Conservation (phyloP, 1,284 basidiomycete genomes). For the Fistulinella cinereoalba region DNA sequence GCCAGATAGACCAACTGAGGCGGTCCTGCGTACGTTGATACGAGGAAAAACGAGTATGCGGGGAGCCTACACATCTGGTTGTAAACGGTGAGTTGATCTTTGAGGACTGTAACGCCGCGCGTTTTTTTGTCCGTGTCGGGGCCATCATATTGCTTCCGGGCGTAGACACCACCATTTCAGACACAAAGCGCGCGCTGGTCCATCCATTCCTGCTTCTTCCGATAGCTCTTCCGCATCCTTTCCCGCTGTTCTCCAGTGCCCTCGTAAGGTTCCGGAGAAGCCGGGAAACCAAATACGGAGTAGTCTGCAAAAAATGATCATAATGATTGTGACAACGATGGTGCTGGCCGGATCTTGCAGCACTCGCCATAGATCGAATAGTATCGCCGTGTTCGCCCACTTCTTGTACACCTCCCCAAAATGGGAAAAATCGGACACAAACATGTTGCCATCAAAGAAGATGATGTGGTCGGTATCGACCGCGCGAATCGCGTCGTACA, state of each 20-base stretch:
- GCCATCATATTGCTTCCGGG: conserved; percentile 55
- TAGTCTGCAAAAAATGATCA: conserved; percentile 21
- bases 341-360: no score
- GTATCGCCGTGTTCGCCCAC: conserved; percentile 65
- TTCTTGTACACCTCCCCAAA: conserved; percentile 57
- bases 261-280: conserved; percentile 55
- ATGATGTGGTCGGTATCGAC: conserved; percentile 66
- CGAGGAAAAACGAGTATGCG: neutral
- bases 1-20: conserved; percentile 80
- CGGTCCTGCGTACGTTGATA: conserved; percentile 46
- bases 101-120: conserved; percentile 66
- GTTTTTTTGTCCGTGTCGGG: conserved; percentile 58
- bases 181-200: conserved; percentile 61
- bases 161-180: conserved; percentile 77
- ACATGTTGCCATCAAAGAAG: conserved; percentile 73
- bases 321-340: no score
- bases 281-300: conserved; percentile 66
- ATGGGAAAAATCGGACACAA: conserved; percentile 68
- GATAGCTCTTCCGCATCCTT: conserved; percentile 52
- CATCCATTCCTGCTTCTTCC: conserved; percentile 70
- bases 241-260: conserved; percentile 52
- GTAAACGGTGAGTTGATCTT: conserved; percentile 74
- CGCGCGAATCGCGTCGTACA: conserved; percentile 59
- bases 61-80: conserved; percentile 45
- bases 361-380: conserved; percentile 69